Percentiles rank a stretch among this genome's conserved stretches.
These are phyloP conservation scores for Phylloporus sp. DNA, from an alignment of 768 basidiomycete species.

Conservation along the genomic window DNA sequence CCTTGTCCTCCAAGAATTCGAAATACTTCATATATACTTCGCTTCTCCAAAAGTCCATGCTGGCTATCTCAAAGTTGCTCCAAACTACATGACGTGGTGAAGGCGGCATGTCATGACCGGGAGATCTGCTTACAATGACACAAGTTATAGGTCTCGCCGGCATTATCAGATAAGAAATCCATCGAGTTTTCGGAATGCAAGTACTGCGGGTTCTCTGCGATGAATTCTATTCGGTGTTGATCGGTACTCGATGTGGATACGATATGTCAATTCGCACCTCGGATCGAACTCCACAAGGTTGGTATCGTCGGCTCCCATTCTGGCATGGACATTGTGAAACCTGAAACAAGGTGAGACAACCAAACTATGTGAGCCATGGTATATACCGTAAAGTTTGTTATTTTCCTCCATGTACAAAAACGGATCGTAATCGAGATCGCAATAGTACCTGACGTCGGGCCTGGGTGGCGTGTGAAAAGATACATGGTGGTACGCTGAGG, in stretches of 20 bases:
- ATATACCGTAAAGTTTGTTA: conserved; percentile 46
- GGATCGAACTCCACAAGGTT: conserved; percentile 56
- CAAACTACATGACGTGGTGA: conserved; percentile 51
- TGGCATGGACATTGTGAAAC: conserved; percentile 60
- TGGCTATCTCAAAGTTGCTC: conserved; percentile 92
- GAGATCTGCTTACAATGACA: conserved; percentile 51
- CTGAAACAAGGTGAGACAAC: conserved; percentile 21
- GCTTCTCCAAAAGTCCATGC: conserved; percentile 78
- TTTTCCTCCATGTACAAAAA: conserved; percentile 53
- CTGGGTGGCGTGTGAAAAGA: conserved; percentile 17
- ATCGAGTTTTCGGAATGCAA: conserved; percentile 55
- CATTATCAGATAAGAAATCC: conserved; percentile 61
- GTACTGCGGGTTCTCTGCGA: conserved; percentile 48
- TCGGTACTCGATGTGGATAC: conserved; percentile 34
- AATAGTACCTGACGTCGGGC: conserved; percentile 51
- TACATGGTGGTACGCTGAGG: not conserved
- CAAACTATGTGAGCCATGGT: not conserved
- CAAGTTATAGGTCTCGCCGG: conserved; percentile 56
- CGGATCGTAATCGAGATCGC: conserved; percentile 47
- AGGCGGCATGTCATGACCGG: not conserved
- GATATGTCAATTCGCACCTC: conserved; percentile 39
- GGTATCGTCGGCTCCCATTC: conserved; percentile 63
- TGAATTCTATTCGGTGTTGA: conserved; percentile 47
- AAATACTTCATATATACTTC: conserved; percentile 83
- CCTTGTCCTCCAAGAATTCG: conserved; percentile 69